Evolutionary conservation across 192 early-diverging fungal species (phyloP).

Genomic region (Backusella luteola): DNA sequence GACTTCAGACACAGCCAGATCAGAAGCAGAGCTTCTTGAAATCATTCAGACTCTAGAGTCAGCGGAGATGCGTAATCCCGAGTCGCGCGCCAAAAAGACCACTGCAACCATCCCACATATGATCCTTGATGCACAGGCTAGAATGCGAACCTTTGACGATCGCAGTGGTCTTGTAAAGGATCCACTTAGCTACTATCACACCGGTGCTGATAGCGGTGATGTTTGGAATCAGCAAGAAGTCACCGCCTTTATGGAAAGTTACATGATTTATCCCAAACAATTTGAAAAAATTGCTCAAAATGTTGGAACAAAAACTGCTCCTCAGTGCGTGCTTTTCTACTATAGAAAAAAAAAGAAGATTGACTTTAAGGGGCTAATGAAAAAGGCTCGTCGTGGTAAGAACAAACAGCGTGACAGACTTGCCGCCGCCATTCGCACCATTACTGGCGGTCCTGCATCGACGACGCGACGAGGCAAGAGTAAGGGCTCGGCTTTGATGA

Average conservation of each 20-base stretch:
- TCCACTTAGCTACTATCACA: constrained; percentile 62
- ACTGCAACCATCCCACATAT: constrained; percentile 73
- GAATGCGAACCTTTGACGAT: constrained; percentile 57
- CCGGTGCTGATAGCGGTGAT: constrained; percentile 52
- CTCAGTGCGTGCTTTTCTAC: constrained; percentile 74
- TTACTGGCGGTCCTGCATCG: constrained; percentile 38
- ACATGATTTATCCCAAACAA: constrained; percentile 70
- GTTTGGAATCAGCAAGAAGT: constrained; percentile 67
- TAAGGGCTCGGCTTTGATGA: constrained; percentile 43
- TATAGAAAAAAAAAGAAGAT: constrained; percentile 78
- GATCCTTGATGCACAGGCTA: constrained; percentile 60
- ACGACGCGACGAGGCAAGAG: constrained; percentile 34
- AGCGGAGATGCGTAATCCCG: constrained; percentile 71
- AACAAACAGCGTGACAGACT: constrained; percentile 47
- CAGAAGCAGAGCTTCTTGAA: constrained; percentile 75
- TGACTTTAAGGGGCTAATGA: constrained; percentile 64
- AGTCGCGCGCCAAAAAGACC: constrained; percentile 66
- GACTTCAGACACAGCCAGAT: constrained; percentile 69
- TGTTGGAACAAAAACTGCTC: constrained; percentile 61
- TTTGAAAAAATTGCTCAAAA: constrained; percentile 70
- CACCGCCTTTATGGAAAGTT: constrained; percentile 62
- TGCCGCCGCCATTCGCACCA: constrained; percentile 33
- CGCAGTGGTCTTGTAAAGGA: constrained; percentile 55
- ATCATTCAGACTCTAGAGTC: constrained; percentile 72
- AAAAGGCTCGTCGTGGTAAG: constrained; percentile 44